These are phyloP conservation scores for Phylloporus arenicola DNA, from an alignment of 768 basidiomycete genomes.

Conservation along the genomic window DNA sequence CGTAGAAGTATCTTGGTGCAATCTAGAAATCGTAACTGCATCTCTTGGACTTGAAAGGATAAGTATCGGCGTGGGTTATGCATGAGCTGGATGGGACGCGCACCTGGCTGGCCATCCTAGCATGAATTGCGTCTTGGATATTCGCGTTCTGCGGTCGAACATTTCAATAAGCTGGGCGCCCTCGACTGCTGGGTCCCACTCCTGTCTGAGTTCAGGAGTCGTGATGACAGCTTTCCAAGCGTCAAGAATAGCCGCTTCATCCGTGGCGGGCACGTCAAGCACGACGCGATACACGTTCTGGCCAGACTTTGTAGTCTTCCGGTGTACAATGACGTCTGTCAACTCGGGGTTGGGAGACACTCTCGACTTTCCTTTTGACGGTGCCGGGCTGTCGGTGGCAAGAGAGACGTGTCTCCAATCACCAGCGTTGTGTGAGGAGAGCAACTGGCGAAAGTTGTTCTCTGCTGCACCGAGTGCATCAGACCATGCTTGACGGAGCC, in stretches of 20 bases:
- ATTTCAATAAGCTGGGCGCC: slow-evolving; percentile 77
- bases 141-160: slow-evolving; percentile 79
- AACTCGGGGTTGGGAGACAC: slow-evolving; percentile 51
- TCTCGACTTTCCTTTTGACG: slow-evolving; percentile 61
- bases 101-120: slow-evolving; percentile 97
- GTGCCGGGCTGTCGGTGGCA: slow-evolving; percentile 35
- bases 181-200: slow-evolving; percentile 94
- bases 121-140: slow-evolving; percentile 86
- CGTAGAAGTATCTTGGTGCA: slow-evolving; percentile 74
- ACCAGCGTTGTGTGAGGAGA: slow-evolving; percentile 60
- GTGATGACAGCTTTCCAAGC: slow-evolving; percentile 76
- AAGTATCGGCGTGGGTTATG: slow-evolving; percentile 1
- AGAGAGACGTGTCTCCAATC: slow-evolving; percentile 79
- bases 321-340: slow-evolving; percentile 72
- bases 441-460: slow-evolving; percentile 67
- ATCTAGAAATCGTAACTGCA: slow-evolving; percentile 87
- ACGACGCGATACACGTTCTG: slow-evolving; percentile 78
- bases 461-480: slow-evolving; percentile 71
- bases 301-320: slow-evolving; percentile 60
- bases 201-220: slow-evolving; percentile 82
- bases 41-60: slow-evolving; percentile 64
- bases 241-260: slow-evolving; percentile 56
- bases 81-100: slow-evolving; percentile 37
- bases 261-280: slow-evolving; percentile 67
- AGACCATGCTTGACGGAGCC: slow-evolving; percentile 81